A percentile compares a stretch with the other conserved stretches of the same genome.
phyloP scores from a whole-genome alignment of 1,284 basidiomycete species.

The Fomitiporia mediterranea region DNA sequence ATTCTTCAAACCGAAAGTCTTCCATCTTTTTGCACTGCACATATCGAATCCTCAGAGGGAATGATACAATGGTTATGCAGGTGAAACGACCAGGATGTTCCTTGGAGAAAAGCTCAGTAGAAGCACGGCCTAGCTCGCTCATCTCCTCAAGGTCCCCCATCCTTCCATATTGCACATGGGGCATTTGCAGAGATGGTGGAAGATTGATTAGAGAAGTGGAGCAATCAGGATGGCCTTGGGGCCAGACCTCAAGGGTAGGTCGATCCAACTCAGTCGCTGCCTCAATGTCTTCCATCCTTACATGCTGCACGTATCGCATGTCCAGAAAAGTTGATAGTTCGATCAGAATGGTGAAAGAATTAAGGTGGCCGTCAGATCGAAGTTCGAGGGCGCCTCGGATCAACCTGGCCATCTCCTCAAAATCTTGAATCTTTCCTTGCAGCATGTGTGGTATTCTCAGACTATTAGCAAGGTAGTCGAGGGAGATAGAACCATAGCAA shows the following conservation, averaged over 20 bases:
- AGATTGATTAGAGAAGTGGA: neutral
- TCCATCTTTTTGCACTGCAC: neutral
- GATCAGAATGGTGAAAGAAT: neutral
- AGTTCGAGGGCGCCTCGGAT: neutral
- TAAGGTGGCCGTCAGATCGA: neutral
- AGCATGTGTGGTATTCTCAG: neutral
- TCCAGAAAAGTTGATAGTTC: neutral
- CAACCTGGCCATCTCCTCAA: neutral
- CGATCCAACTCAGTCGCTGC: neutral
- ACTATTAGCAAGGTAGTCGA: neutral
- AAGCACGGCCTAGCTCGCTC: neutral
- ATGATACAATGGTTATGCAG: neutral
- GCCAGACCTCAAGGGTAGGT: neutral
- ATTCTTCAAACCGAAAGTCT: neutral
- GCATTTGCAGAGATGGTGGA: neutral
- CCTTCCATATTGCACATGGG: neutral
- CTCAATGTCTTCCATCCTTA: slow-evolving; percentile 20
- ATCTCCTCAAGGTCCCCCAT: neutral
- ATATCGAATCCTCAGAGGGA: neutral
- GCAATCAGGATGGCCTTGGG: neutral
- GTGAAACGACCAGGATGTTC: neutral
- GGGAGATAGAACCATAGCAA: neutral
- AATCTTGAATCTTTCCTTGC: neutral
- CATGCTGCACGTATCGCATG: slow-evolving; percentile 13
- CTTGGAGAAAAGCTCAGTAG: neutral